A percentile compares a stretch with the other conserved stretches of the same genome.
Evolutionary conservation across 129 eudicot species (phyloP).

Genomic region (Deinandra increscens): DNA sequence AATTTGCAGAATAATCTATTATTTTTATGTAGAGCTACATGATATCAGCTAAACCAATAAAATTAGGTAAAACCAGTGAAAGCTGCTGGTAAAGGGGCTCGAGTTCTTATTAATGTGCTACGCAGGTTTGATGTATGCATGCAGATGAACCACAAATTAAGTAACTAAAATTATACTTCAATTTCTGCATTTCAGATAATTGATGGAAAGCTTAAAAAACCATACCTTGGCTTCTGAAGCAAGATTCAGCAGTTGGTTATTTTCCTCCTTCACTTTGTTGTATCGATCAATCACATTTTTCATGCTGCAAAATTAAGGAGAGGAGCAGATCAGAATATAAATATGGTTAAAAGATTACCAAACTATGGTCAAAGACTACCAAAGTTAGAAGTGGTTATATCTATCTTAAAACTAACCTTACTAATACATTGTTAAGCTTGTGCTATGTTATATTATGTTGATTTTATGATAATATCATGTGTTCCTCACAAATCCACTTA

Average conservation of each 20-base stretch:
- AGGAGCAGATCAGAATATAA: conserved; percentile 9
- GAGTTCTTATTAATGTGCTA: no score
- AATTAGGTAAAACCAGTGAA: no score
- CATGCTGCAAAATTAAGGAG: conserved; percentile 42
- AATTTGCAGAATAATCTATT: not conserved
- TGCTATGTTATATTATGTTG: no score
- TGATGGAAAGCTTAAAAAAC: no score
- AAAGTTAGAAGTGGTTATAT: no score
- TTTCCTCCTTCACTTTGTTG: conserved; percentile 50
- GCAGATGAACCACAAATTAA: conserved; percentile 5
- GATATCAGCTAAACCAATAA: not conserved
- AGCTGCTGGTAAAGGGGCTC: no score
- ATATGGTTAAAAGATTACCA: not conserved
- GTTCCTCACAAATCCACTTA: no score
- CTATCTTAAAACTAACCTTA: no score
- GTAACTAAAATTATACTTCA: not conserved
- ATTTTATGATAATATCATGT: no score
- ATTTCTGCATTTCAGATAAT: no score
- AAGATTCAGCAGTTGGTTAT: conserved; percentile 45
- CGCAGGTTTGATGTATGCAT: not conserved
- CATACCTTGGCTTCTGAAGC: conserved; percentile 49
- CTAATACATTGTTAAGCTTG: no score
- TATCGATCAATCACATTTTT: conserved; percentile 42
- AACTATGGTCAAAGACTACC: not conserved
- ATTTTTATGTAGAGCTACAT: not conserved